These are phyloP conservation scores for Xylariomycetidae sp. DNA, from an alignment of 2,329 filamentous ascomycete species.

Conservation along the genomic window DNA sequence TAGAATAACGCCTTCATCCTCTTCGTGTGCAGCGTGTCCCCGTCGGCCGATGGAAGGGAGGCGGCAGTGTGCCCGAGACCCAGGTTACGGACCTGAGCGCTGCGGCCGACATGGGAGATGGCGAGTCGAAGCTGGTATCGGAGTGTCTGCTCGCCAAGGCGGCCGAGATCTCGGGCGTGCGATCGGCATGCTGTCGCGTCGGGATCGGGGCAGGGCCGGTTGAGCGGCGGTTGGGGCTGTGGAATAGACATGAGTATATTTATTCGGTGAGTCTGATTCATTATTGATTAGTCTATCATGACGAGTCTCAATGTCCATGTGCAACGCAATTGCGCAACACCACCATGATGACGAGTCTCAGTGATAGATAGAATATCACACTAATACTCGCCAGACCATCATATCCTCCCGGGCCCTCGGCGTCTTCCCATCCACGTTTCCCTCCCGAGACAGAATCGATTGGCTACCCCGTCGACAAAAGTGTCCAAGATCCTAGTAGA, in stretches of 20 bases:
- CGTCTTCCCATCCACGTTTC: no score
- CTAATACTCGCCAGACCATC: no score
- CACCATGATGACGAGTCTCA: no score
- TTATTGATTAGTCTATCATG: constrained; percentile 44
- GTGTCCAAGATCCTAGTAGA: no score
- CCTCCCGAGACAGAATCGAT: no score
- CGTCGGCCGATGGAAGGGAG: constrained; percentile 27
- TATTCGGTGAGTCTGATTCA: constrained; percentile 50
- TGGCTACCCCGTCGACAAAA: no score
- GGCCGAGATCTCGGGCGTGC: constrained; percentile 27
- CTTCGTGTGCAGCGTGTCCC: constrained; percentile 32
- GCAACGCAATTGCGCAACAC: no score
- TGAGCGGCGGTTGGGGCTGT: constrained; percentile 35
- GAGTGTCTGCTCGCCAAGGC: constrained; percentile 37
- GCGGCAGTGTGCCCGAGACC: constrained; percentile 32
- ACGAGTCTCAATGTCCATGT: no score
- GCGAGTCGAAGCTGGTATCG: constrained; percentile 37
- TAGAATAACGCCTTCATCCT: constrained; percentile 34
- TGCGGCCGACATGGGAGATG: constrained; percentile 32
- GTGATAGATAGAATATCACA: no score
- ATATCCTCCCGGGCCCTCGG: no score
- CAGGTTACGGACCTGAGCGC: constrained; percentile 28
- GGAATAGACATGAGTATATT: constrained; percentile 55
- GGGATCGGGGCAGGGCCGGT: constrained; percentile 42
- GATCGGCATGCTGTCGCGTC: constrained; percentile 35